Evolutionary conservation across 2,329 filamentous ascomycete genomes (phyloP), one percentile per base, ranked within the genome.

Genomic region (Penicillium nordicum): DNA sequence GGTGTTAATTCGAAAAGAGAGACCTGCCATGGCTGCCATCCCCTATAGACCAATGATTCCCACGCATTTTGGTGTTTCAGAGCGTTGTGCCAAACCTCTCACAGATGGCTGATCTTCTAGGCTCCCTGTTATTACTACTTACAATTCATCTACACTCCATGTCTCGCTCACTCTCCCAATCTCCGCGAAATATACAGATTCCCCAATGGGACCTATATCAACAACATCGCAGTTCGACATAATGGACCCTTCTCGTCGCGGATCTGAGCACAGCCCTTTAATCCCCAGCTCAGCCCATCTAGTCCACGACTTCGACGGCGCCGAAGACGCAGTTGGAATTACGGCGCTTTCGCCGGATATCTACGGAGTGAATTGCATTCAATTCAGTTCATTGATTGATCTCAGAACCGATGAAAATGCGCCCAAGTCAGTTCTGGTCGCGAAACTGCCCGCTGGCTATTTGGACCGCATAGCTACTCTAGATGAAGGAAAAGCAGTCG

Each of bases 221-320:
- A 73, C 41, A 74, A 72, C 51, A 65, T 74, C 37, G 69, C 69
- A 6, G 58, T 69, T 1, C 64, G 68, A 16, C 48, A 57, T 7
- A 73, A 71, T 30, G 69, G 73, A 66, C 70, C 38, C 57, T 75
- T 14, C 63, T 75, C 8, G 55, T 72, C 21, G 69, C 69, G 6
- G 40, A 57, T 23, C 46, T 57, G n/a, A 63, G 53, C 29, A 54
- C 51, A 23, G 53, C 9, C 54, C 25, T 12, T 44, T 18, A 11
- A 42, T 30, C 11, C 40, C 51, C 29, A 50, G 44, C 38, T 50
- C 60, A 21, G 60, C 57, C 18, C 41, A 45, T n/a, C 21, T 55
- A 5, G 42, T 59, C 11, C 41, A 55, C 41, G 58, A 45, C 21
- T 63, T 64, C 36, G 38, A 59, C 3, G 55, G 46, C 23, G 61